Conservation (phyloP, 2,329 filamentous ascomycete species). For the Beauveria scarabaeidicola region DNA sequence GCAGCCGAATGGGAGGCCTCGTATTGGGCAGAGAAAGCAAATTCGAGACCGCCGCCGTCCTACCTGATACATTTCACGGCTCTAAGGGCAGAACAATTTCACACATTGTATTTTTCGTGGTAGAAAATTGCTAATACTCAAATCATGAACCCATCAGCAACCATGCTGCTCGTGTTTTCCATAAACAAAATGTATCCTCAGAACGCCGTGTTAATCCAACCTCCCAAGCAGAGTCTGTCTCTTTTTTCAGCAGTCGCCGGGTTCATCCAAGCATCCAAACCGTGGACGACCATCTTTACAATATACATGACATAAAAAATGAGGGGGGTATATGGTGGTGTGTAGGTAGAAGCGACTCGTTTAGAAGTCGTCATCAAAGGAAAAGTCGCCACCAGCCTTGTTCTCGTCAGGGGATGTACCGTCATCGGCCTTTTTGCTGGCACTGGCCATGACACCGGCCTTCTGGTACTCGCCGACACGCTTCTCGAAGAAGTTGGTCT, state of each 20-base stretch:
- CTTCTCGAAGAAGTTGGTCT: conserved; percentile 99
- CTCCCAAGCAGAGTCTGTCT: conserved; percentile 1
- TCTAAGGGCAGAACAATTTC: background rate
- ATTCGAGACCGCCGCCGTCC: background rate
- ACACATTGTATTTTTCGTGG: background rate
- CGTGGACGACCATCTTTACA: conserved; percentile 8
- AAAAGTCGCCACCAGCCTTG: conserved; percentile 69
- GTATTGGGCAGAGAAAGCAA: background rate
- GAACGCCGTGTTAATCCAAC: conserved; percentile 8
- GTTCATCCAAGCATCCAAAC: conserved; percentile 8
- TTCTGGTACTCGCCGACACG: conserved; percentile 99
- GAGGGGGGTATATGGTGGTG: conserved; percentile 13
- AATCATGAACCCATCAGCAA: conserved; percentile 9
- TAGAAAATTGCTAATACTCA: conserved; percentile 13
- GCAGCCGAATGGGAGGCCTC: no score
- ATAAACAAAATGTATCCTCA: conserved; percentile 3
- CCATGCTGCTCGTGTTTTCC: background rate
- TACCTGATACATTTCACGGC: background rate
- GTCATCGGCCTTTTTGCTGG: conserved; percentile 59
- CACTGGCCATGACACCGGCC: conserved; percentile 94
- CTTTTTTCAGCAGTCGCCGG: conserved; percentile 1
- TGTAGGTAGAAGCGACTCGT: conserved; percentile 19
- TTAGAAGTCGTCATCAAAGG: conserved; percentile 96
- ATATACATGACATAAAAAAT: conserved; percentile 13
- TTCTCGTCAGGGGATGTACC: conserved; percentile 37